These are phyloP conservation scores for Kwoniella mangroviensis DNA, from an alignment of 768 basidiomycete species.

Conservation along the genomic window DNA sequence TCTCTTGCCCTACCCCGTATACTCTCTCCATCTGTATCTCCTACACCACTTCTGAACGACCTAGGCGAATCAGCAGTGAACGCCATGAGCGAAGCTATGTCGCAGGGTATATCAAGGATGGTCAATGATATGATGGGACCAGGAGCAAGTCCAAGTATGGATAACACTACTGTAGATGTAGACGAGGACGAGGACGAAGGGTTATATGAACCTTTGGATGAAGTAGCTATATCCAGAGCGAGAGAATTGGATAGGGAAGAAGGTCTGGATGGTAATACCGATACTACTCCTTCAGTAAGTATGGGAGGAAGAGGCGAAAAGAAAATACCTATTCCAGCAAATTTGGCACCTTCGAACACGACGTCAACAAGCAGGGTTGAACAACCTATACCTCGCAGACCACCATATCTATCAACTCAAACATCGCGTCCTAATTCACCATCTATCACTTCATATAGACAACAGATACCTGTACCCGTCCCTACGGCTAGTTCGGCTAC, in stretches of 20 bases:
- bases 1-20: slow-evolving; percentile 48
- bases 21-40: slow-evolving; percentile 38
- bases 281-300: neutral
- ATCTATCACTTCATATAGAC: neutral
- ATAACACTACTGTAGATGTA: slow-evolving; percentile 14
- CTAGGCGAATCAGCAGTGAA: slow-evolving; percentile 43
- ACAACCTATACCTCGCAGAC: slow-evolving; percentile 21
- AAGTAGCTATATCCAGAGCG: slow-evolving; percentile 11
- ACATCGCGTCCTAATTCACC: slow-evolving; percentile 12
- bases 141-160: slow-evolving; percentile 10
- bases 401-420: slow-evolving; percentile 21
- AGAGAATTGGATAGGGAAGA: slow-evolving; percentile 26
- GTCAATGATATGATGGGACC: slow-evolving; percentile 36
- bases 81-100: slow-evolving; percentile 42
- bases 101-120: slow-evolving; percentile 32
- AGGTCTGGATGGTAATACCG: neutral
- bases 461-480: neutral
- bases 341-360: slow-evolving; percentile 27
- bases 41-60: slow-evolving; percentile 41
- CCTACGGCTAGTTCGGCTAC: slow-evolving; percentile 4
- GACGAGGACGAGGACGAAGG: slow-evolving; percentile 17
- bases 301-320: slow-evolving; percentile 23
- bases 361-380: slow-evolving; percentile 1
- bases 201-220: neutral
- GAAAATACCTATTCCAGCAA: slow-evolving; percentile 37